Percentiles rank a stretch among this genome's conserved stretches.
phyloP scores from a whole-genome alignment of 768 basidiomycete species.

The Mycena galericulata region DNA sequence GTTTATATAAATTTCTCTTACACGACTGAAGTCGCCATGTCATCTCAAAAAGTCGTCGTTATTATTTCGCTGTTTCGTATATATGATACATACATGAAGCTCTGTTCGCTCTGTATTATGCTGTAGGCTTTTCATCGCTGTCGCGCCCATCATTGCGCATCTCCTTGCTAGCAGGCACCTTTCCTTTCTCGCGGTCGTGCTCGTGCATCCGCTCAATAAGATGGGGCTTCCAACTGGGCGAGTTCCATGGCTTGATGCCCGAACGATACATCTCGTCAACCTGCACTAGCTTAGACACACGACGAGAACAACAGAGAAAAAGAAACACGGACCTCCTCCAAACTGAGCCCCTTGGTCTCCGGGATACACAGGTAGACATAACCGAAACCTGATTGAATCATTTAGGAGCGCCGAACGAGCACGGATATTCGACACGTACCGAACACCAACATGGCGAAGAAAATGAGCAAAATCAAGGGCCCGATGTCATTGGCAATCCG shows the following conservation, averaged over 20 bases:
- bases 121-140: constrained; percentile 10
- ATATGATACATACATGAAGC: not conserved
- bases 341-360: constrained; percentile 82
- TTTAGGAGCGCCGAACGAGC: not conserved
- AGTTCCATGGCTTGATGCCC: constrained; percentile 76
- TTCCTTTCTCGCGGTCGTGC: constrained; percentile 41
- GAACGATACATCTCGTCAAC: constrained; percentile 82
- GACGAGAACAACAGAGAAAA: not conserved
- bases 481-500: constrained; percentile 74
- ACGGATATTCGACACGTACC: constrained; percentile 40
- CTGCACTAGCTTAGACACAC: constrained; percentile 46
- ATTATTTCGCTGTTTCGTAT: not conserved
- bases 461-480: constrained; percentile 80
- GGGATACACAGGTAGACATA: constrained; percentile 85
- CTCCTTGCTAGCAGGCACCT: too few species aligned
- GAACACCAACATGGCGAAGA: constrained; percentile 79
- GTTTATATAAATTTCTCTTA: too few species aligned
- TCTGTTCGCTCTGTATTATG: not conserved
- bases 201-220: constrained; percentile 55
- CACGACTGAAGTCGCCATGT: too few species aligned
- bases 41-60: not conserved
- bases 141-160: constrained; percentile 13
- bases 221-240: constrained; percentile 68
- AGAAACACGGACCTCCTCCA: constrained; percentile 68
- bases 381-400: constrained; percentile 53